phyloP scores from a whole-genome alignment of 2,329 filamentous ascomycete species.

The Microsporum audouinii region DNA sequence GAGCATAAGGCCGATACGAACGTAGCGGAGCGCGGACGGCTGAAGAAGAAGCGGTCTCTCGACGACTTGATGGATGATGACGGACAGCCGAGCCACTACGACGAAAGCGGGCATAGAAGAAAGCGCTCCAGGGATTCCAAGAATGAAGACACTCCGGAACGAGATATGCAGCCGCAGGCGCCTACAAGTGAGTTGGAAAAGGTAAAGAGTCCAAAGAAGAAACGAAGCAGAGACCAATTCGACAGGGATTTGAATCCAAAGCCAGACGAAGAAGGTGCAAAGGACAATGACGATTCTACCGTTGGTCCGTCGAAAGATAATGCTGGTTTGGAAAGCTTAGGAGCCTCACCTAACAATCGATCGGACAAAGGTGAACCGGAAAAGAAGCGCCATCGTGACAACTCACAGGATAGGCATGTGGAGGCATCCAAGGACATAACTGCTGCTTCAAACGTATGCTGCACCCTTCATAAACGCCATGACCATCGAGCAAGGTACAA shows the following conservation, averaged over 20 bases:
- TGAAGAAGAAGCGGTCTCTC: slow-evolving; percentile 34
- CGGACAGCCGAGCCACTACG: slow-evolving; percentile 11
- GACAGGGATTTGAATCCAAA: slow-evolving; percentile 25
- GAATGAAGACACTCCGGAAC: slow-evolving; percentile 12
- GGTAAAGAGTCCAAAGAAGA: slow-evolving; percentile 31
- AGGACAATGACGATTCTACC: slow-evolving; percentile 12
- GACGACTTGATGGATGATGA: slow-evolving; percentile 31
- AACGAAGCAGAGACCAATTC: slow-evolving; percentile 34
- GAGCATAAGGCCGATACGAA: slow-evolving; percentile 15
- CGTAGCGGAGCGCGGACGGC: slow-evolving; percentile 25
- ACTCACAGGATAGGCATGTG: slow-evolving; percentile 28
- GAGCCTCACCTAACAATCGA: slow-evolving; percentile 6
- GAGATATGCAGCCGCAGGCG: neutral
- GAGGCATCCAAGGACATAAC: slow-evolving; percentile 13
- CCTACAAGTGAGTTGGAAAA: slow-evolving; percentile 11
- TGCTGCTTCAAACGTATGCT: neutral
- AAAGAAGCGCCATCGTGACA: slow-evolving; percentile 35
- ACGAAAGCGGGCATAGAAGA: slow-evolving; percentile 22
- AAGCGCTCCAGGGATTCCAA: slow-evolving; percentile 25
- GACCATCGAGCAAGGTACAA: slow-evolving; percentile 7
- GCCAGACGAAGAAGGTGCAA: slow-evolving; percentile 8
- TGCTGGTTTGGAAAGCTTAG: slow-evolving; percentile 6
- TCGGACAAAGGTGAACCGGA: slow-evolving; percentile 27
- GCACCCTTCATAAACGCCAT: slow-evolving; percentile 11
- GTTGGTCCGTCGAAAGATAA: slow-evolving; percentile 1